phyloP scores from a whole-genome alignment of 176 grass and related monocot species.

The Saccharum spontaneum region DNA sequence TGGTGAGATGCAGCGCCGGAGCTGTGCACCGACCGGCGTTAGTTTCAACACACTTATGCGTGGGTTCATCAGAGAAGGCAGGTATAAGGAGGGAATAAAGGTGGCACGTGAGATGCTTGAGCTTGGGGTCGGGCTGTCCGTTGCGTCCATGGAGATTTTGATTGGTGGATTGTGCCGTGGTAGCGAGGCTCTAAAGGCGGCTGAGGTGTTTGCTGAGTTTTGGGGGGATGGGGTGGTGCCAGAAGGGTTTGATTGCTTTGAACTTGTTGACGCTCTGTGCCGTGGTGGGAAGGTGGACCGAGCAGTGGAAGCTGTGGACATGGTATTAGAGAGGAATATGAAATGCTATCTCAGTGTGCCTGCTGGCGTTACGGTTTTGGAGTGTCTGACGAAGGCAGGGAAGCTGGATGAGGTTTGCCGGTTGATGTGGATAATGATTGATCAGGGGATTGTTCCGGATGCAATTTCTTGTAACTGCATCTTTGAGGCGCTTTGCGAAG shows the following conservation, averaged over 20 bases:
- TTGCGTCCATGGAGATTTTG: constrained; percentile 67
- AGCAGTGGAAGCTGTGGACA: constrained; percentile 52
- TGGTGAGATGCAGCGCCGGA: constrained; percentile 47
- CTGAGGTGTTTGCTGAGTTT: constrained; percentile 58
- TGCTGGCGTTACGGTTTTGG: constrained; percentile 56
- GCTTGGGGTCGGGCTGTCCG: constrained; percentile 47
- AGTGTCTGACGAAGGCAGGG: constrained; percentile 43
- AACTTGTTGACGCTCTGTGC: constrained; percentile 57
- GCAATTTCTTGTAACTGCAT: constrained; percentile 57
- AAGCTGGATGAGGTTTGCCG: constrained; percentile 45
- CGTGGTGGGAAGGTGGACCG: constrained; percentile 35
- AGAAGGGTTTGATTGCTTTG: constrained; percentile 63
- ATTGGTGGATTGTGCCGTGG: constrained; percentile 54
- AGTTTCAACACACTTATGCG: constrained; percentile 85
- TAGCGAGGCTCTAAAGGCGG: constrained; percentile 36
- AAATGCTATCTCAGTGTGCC: constrained; percentile 44
- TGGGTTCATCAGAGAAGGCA: constrained; percentile 64
- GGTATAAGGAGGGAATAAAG: constrained; percentile 56
- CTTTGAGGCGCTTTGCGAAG: constrained; percentile 64
- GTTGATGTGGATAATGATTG: constrained; percentile 58
- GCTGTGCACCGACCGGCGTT: constrained; percentile 52
- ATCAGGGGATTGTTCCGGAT: constrained; percentile 57
- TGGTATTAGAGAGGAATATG: constrained; percentile 46
- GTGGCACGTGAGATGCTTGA: constrained; percentile 81
- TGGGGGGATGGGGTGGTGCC: constrained; percentile 45